Evolutionary conservation across 352 stramenopile species (phyloP).

Genomic region (Globisporangium viniferum): DNA sequence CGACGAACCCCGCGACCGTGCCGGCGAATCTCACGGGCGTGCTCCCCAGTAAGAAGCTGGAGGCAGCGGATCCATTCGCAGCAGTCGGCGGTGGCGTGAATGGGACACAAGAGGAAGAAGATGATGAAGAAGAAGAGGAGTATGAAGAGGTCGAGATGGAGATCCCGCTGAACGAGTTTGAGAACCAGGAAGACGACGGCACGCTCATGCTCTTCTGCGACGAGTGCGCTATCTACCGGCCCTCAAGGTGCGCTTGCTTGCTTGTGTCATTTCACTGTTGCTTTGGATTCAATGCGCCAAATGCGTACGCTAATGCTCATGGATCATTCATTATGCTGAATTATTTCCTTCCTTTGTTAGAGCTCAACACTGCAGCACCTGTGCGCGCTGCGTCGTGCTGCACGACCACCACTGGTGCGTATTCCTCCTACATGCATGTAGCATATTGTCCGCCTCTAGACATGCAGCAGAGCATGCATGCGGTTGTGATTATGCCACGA

Average conservation of each 20-base stretch:
- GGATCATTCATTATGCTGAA: not conserved
- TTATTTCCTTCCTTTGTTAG: conserved; percentile 33
- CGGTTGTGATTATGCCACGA: not conserved
- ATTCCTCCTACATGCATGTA: not conserved
- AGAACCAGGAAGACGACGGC: conserved; percentile 68
- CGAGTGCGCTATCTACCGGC: conserved; percentile 72
- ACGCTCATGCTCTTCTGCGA: conserved; percentile 80
- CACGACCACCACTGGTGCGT: conserved; percentile 84
- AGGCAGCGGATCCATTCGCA: not conserved
- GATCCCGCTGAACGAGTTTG: conserved; percentile 63
- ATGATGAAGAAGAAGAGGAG: conserved; percentile 21
- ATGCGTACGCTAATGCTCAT: not conserved
- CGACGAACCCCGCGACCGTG: conserved; percentile 71
- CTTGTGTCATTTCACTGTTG: not conserved
- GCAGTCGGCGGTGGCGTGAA: not conserved
- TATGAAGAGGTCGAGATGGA: conserved; percentile 52
- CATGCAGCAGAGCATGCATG: not conserved
- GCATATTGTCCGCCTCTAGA: not conserved
- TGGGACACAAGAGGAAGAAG: conserved; percentile 14
- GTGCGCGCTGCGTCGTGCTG: conserved; percentile 71
- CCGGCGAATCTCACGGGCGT: conserved; percentile 36
- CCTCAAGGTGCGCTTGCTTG: conserved; percentile 42
- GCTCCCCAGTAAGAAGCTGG: not conserved
- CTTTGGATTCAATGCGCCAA: not conserved
- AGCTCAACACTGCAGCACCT: conserved; percentile 75